Base-by-base conservation (phyloP, 768 basidiomycete genomes). In the Naganishia antarctica region DNA sequence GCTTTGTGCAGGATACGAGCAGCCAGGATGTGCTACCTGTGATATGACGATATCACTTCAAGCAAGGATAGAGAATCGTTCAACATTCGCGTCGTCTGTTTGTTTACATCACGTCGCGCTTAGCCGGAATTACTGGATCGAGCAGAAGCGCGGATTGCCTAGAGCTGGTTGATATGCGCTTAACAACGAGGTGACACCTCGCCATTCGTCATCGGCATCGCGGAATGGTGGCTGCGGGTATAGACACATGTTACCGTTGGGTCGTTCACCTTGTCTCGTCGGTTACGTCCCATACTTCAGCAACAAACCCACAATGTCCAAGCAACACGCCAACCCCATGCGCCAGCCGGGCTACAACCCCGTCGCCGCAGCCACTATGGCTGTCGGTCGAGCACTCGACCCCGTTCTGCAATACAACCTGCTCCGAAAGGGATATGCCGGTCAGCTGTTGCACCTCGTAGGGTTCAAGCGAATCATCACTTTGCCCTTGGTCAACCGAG, bases 391-490 rank as follows among this genome's bases (percentile, higher is more conserved):
- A 8, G 50, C 63, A 1, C 51, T 63, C 46, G 66, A 69, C 29
- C 70, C 70, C 15, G 49, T 63, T 29, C 48, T 71, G 23, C 66
- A 67, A 29, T 65, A 58, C 66, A 18, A 26, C 25, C 64, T 71
- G 37, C 41, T 71, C 34, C 60, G 66, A 21, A 59, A 69, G 46
- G 70, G 70, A 16, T 60, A 65, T 31, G 70, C 70, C 11, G 68
- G 69, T 9, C 37, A 49, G 37, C 34, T 65, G 9, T 29, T 71
- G 16, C 32, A 61, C 28, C 32, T 58, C 46, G 34, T 66, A 37
- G 63, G 68, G 16, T 32, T 59, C 31, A 62, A 60, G 61, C 62
- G 61, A 50, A 51, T 63, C 47, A 63, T 64, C 45, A 64, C 53
- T 16, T 48, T 64, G 63, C 63, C 66, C 47, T 60, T 60, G 25